Conservation (phyloP, 768 basidiomycete species). For the Termitomyces sp. region DNA sequence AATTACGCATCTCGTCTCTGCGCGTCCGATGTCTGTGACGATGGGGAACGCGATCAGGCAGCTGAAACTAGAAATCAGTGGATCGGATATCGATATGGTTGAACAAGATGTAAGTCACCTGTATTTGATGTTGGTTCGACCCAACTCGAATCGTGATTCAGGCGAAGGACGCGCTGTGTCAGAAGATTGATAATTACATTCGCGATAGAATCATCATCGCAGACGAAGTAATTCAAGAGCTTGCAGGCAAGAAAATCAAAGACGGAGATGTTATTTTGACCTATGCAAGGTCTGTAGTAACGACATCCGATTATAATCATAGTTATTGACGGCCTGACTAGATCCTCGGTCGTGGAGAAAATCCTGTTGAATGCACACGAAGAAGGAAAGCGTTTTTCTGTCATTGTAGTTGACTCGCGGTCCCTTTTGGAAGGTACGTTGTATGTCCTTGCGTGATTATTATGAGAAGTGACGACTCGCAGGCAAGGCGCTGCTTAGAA, state of each 20-base stretch:
- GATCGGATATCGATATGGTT: conserved; percentile 86
- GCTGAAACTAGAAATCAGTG: conserved; percentile 92
- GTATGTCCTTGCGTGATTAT: neutral
- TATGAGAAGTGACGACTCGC: neutral
- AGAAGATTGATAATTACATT: conserved; percentile 89
- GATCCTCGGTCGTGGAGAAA: conserved; percentile 93
- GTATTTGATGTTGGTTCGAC: neutral
- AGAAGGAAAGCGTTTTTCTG: conserved; percentile 76
- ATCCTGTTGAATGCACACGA: conserved; percentile 74
- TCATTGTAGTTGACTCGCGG: conserved; percentile 91
- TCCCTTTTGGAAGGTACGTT: conserved; percentile 82
- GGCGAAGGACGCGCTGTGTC: conserved; percentile 84
- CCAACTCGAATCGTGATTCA: conserved; percentile 24
- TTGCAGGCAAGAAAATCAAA: conserved; percentile 89
- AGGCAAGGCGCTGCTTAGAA: conserved; percentile 78
- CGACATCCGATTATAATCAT: neutral
- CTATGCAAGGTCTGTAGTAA: conserved; percentile 69
- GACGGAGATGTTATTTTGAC: conserved; percentile 91
- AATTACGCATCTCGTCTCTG: conserved; percentile 84
- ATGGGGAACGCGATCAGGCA: conserved; percentile 95
- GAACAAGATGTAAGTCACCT: conserved; percentile 76
- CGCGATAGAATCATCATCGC: conserved; percentile 91
- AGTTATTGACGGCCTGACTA: conserved; percentile 23
- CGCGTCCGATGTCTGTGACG: conserved; percentile 86
- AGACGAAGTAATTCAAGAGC: conserved; percentile 87